Evolutionary conservation across 352 stramenopile genomes (phyloP), one percentile per base, ranked within the genome.

Genomic region (Phytophthora citrophthora): DNA sequence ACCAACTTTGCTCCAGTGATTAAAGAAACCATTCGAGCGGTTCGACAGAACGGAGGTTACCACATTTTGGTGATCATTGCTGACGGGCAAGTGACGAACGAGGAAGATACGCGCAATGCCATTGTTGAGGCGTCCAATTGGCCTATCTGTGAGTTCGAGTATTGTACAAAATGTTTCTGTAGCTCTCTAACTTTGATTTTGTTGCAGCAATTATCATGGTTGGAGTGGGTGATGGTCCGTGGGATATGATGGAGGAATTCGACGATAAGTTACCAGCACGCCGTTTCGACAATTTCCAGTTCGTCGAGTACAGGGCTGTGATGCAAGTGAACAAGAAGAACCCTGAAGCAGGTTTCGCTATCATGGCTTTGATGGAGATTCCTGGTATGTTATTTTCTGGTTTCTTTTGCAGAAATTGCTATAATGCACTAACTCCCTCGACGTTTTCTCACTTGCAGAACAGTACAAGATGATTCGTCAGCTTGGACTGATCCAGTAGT

Each of bases 1-100:
- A 94, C 83, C 5, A 93, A 88, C 53, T 94, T 93, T 53, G 86
- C 83, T 2, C 83, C 83, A 0, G 76, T 90, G 49, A 94, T 94
- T 58, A 44, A 68, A 12, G 64, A 90, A 32, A 61, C 85, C 3
- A 89, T 91, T 38, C 43, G 70, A 32, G 65, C 70, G 0, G 76
- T 88, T 15, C 41, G 77, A 15, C 57, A 68, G 31, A 76, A 77
- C 20, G 50, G 74, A n/a, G 77, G 78, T 0, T 94, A 92, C 44
- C 83, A 94, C 46, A 91, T 94, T 39, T 64, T 94, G 39, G 78
- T 94, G 26, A 90, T 94, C 45, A 80, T 92, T 38, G 81, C 81
- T 8, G 85, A 93, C 47, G 85, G 85, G 4, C 82, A 91, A 68
- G 85, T 93, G 32, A 91, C 85, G 11, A 88, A 89, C 50, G 79